Evolutionary conservation across 2,329 filamentous ascomycete genomes (phyloP).

Genomic region (Colletotrichum truncatum): DNA sequence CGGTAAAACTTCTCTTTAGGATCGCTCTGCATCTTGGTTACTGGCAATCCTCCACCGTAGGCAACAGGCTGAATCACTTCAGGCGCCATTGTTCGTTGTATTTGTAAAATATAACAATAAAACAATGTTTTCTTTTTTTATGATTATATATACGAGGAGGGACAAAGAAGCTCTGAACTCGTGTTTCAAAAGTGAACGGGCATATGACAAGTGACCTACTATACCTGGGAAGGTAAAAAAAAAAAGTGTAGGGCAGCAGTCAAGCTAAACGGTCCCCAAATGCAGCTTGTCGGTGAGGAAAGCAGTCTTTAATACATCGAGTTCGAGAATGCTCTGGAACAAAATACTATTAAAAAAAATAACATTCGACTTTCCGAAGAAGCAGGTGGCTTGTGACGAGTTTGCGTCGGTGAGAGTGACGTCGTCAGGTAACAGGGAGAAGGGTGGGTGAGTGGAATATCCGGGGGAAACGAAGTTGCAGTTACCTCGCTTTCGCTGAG

Average conservation of each 20-base stretch:
- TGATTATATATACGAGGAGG: neutral
- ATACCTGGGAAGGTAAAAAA: slow-evolving; percentile 2
- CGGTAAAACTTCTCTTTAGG: slow-evolving; percentile 85
- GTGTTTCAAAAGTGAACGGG: slow-evolving; percentile 7
- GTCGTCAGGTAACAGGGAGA: neutral
- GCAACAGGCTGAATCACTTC: slow-evolving; percentile 31
- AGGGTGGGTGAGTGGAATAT: neutral
- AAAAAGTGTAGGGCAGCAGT: neutral
- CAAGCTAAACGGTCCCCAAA: neutral
- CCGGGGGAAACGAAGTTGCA: slow-evolving; percentile 1
- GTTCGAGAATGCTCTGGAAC: neutral
- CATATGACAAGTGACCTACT: neutral
- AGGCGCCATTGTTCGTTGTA: slow-evolving; percentile 26
- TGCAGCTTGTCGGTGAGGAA: neutral
- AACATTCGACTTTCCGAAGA: neutral
- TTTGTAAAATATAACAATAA: neutral
- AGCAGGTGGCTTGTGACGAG: neutral
- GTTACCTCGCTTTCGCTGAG: neutral
- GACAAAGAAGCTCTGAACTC: slow-evolving; percentile 9
- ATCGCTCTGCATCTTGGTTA: slow-evolving; percentile 48
- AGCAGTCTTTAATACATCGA: neutral
- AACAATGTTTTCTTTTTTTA: neutral
- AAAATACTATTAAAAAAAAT: neutral
- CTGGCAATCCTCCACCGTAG: slow-evolving; percentile 23
- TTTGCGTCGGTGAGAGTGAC: neutral